Evolutionary conservation across 169 alveolate species (phyloP).

Genomic region (Plasmodium coatneyi): DNA sequence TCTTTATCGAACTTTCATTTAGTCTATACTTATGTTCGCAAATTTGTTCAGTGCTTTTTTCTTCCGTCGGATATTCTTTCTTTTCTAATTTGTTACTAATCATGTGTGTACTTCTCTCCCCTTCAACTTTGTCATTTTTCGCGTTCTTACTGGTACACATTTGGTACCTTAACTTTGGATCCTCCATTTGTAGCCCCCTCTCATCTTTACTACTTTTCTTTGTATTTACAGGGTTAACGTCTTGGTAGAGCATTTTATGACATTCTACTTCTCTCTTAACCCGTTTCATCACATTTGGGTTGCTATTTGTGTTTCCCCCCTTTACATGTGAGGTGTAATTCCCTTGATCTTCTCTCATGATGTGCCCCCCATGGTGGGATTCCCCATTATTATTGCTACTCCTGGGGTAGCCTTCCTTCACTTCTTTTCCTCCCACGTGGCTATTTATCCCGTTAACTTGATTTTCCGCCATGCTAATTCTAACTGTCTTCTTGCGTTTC

Average conservation of each 20-base stretch:
- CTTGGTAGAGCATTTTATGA: neutral
- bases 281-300: neutral
- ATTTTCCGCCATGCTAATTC: neutral
- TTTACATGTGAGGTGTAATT: neutral
- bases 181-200: neutral
- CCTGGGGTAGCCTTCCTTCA: neutral
- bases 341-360: neutral
- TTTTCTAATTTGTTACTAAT: neutral
- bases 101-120: neutral
- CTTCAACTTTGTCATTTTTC: neutral
- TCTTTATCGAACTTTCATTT: conserved; percentile 50
- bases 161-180: neutral
- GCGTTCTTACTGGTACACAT: neutral
- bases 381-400: neutral
- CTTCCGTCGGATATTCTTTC: neutral
- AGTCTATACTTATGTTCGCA: conserved; percentile 48
- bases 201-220: neutral
- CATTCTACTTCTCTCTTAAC: neutral
- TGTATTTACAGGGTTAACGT: neutral
- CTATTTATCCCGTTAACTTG: neutral
- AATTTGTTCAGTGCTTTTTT: neutral
- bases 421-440: neutral
- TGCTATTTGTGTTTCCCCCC: neutral
- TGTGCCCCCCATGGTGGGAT: neutral
- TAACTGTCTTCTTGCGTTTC: neutral